Evolutionary conservation across 1,139 yeast genomes (phyloP), one percentile per base, ranked within the genome.

Genomic region (Saccharomycopsis hybrid): DNA sequence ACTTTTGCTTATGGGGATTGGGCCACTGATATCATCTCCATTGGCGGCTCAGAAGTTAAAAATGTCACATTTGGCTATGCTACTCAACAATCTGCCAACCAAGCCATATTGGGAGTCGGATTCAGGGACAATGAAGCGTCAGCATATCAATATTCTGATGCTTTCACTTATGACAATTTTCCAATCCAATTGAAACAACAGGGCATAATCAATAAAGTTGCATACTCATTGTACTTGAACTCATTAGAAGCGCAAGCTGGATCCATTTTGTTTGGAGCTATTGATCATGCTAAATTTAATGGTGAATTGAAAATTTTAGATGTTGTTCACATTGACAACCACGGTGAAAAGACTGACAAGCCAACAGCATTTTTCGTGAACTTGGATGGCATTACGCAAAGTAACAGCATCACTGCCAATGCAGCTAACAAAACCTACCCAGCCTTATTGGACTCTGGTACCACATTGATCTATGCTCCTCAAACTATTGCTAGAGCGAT

Each of bases 371-470:
- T 47, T 49, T 43, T 46, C 28, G 55, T 53, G 25, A 30, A 54
- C 24, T 38, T 50, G 18, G 32, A 39, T 36, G 29, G 57, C 62
- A 39, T 52, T 30, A 13, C 50, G 9, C 18, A 32, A 32, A 13
- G 36, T 41, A 38, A 39, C 27, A 43, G 28, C 31, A 41, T 41
- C 41, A 36, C 18, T 25, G 51, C 55, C 31, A 57, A 62, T 56
- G 65, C 58, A 44, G 55, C 62, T 2, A 55, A 59, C 13, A 57
- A 60, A 7, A 51, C 60, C 31, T 57, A 58, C 44, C 67, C 77
- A 2, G 85, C 80, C 3, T 63, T 80, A 43, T 64, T 84, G 44
- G 92, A 84, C 63, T 76, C 87, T 2, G 92, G 92, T 44, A 76
- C 89, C 5, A 78, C 89, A 2, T 64, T 78, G 46, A 71, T 83